Evolutionary conservation across 2,329 filamentous ascomycete species (phyloP).

Genomic region (Diaporthe eres): DNA sequence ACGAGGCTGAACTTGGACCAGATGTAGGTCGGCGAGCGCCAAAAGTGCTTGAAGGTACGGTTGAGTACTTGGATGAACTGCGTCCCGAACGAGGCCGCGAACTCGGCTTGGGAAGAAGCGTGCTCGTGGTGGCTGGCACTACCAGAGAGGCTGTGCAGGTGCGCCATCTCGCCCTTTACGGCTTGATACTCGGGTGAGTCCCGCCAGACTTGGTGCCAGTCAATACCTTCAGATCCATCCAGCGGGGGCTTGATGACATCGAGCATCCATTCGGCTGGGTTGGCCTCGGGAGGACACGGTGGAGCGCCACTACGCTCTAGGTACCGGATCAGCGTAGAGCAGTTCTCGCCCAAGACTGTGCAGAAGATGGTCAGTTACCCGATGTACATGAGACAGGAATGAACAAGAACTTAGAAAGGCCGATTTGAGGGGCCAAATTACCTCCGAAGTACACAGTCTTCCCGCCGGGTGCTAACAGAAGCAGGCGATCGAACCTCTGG

Average conservation of each 20-base stretch:
- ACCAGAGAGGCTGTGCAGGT: not conserved
- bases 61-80: not conserved
- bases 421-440: not conserved
- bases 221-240: not conserved
- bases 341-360: not conserved
- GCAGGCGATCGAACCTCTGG: not conserved
- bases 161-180: not conserved
- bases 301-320: not conserved
- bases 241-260: not conserved
- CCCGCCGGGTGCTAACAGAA: not conserved
- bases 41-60: not conserved
- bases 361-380: not conserved
- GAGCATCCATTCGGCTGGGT: slow-evolving; percentile 13
- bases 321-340: slow-evolving; percentile 5
- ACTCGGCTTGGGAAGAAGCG: not conserved
- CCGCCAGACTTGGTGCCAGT: slow-evolving; percentile 13
- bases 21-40: slow-evolving; percentile 7
- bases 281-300: not conserved
- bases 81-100: not conserved
- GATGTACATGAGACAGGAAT: not conserved
- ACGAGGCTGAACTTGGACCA: slow-evolving; percentile 4
- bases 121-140: not conserved
- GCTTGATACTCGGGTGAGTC: not conserved
- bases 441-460: slow-evolving; percentile 14
- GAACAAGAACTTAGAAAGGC: not conserved